A percentile compares a stretch with the other conserved stretches of the same genome.
Conservation (phyloP, 305 asterid species). For the Salvia sclarea region DNA sequence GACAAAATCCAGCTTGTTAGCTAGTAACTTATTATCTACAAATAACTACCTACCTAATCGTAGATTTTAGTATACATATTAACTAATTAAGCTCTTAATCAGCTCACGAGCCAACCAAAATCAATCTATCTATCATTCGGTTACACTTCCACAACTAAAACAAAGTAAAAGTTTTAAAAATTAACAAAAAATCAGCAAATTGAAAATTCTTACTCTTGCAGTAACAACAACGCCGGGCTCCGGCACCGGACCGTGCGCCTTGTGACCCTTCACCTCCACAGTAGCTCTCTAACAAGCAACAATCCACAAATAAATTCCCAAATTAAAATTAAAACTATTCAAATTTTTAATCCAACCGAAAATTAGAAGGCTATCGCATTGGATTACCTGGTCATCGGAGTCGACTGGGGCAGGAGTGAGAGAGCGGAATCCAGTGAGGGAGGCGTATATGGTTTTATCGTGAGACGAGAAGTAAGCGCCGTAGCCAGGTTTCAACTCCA, state of each 20-base stretch:
- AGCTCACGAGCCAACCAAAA: background rate
- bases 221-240: conserved; percentile 76
- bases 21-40: background rate
- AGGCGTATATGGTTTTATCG: conserved; percentile 62
- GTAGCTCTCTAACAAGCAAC: conserved; percentile 47
- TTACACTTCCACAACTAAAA: background rate
- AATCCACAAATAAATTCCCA: conserved; percentile 14
- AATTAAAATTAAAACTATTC: background rate
- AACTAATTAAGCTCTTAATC: background rate
- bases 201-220: conserved; percentile 63
- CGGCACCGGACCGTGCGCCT: conserved; percentile 95
- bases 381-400: conserved; percentile 56
- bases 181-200: background rate
- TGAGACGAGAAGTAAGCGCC: conserved; percentile 69
- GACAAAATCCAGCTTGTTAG: background rate
- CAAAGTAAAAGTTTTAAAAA: background rate
- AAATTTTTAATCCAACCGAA: conserved; percentile 2
- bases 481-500: conserved; percentile 66
- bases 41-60: too few relatives aligned
- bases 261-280: conserved; percentile 84
- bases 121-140: background rate
- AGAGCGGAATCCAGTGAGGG: conserved; percentile 73
- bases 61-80: too few relatives aligned
- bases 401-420: conserved; percentile 50
- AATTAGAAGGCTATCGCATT: conserved; percentile 3